These are phyloP conservation scores for Gossypium longicalyx DNA, from an alignment of 345 rosid species.

Conservation along the genomic window DNA sequence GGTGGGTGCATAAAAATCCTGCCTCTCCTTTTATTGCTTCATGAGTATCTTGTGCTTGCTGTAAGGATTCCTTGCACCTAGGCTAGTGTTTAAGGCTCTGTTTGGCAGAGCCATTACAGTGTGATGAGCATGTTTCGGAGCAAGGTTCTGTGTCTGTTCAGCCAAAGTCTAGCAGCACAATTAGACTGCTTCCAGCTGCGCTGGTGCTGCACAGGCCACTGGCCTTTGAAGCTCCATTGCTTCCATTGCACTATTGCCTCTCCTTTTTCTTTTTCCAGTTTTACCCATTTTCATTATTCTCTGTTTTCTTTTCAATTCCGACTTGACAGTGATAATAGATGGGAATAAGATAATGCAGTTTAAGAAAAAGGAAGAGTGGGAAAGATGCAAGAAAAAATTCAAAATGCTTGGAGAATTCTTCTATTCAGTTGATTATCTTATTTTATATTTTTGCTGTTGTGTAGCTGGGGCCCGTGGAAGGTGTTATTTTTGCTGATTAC, in stretches of 20 bases:
- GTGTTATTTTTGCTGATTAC: conserved; percentile 78
- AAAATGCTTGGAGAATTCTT: conserved; percentile 4
- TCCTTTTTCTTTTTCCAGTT: too few relatives aligned
- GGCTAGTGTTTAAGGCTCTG: neutral
- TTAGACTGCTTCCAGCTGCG: too few relatives aligned
- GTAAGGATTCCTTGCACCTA: neutral
- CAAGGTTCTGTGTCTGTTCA: neutral
- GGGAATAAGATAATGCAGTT: too few relatives aligned
- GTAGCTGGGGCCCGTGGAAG: conserved; percentile 86
- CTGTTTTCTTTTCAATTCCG: too few relatives aligned
- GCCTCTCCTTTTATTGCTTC: neutral
- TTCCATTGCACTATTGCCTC: too few relatives aligned
- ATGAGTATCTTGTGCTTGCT: neutral
- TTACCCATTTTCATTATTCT: too few relatives aligned
- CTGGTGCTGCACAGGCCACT: too few relatives aligned
- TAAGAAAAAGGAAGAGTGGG: too few relatives aligned
- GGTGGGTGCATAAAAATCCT: conserved; percentile 39
- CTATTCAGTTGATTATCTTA: neutral
- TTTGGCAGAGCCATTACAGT: neutral
- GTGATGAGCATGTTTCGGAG: neutral
- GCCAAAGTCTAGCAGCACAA: neutral
- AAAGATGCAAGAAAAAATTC: too few relatives aligned
- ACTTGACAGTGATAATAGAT: too few relatives aligned
- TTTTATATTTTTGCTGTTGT: neutral
- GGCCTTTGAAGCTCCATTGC: too few relatives aligned